Evolutionary conservation across 2,329 filamentous ascomycete genomes (phyloP).

Genomic region (Beauveria caledonica): DNA sequence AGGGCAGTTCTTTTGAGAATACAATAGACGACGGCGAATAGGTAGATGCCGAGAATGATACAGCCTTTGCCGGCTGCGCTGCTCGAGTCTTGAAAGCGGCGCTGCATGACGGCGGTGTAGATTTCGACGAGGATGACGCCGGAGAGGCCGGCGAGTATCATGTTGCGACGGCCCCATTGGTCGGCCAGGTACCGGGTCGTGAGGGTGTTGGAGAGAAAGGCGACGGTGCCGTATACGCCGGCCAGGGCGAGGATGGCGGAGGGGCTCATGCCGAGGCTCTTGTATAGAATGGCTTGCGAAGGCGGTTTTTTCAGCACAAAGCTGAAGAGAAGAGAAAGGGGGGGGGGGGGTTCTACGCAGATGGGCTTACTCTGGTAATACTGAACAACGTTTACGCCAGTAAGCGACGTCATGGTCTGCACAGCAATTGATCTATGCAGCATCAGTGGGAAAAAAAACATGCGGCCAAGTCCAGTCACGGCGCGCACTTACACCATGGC

Average conservation of each 20-base stretch:
- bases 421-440: slow-evolving; percentile 38
- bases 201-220: slow-evolving; percentile 41
- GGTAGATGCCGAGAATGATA: slow-evolving; percentile 49
- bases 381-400: slow-evolving; percentile 49
- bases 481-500: slow-evolving; percentile 35
- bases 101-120: slow-evolving; percentile 52
- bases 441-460: not conserved
- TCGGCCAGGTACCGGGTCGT: slow-evolving; percentile 46
- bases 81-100: slow-evolving; percentile 44
- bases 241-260: slow-evolving; percentile 44
- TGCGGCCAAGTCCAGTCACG: not conserved
- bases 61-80: slow-evolving; percentile 51
- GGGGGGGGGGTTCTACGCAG: too few species aligned
- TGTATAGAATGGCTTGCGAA: slow-evolving; percentile 37
- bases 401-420: slow-evolving; percentile 49
- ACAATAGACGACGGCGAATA: slow-evolving; percentile 47
- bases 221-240: slow-evolving; percentile 45
- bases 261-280: slow-evolving; percentile 41
- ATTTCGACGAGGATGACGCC: slow-evolving; percentile 49
- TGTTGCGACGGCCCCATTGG: slow-evolving; percentile 51
- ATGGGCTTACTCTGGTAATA: slow-evolving; percentile 29
- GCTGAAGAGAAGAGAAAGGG: not conserved
- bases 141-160: slow-evolving; percentile 45
- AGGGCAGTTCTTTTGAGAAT: not conserved
- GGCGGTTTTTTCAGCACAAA: not conserved